Percentiles rank a stretch among this genome's conserved stretches.
phyloP scores from a whole-genome alignment of 352 stramenopile genomes.

The Phytopythium boreale region DNA sequence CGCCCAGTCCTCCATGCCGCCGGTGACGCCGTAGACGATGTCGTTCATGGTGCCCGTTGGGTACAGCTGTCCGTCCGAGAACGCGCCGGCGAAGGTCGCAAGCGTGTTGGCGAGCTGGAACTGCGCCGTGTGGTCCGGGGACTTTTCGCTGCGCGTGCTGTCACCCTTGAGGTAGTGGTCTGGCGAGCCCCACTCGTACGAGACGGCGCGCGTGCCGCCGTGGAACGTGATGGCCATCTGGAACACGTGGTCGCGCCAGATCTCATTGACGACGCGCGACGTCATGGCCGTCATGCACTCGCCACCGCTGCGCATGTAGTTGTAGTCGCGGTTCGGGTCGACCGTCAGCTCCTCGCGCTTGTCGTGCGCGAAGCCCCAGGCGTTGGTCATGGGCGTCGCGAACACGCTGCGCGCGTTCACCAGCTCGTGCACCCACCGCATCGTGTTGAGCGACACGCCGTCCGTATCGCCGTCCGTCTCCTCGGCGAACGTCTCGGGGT shows the following conservation, averaged over 20 bases:
- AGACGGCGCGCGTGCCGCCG: conserved; percentile 95
- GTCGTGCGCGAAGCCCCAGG: conserved; percentile 89
- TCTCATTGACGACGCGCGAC: conserved; percentile 94
- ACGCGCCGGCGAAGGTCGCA: conserved; percentile 65
- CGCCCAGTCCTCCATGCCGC: conserved; percentile 98
- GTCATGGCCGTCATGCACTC: conserved; percentile 96
- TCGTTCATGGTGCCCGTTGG: conserved; percentile 93
- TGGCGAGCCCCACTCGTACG: conserved; percentile 97
- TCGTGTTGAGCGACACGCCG: conserved; percentile 41
- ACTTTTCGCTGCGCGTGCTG: conserved; percentile 63
- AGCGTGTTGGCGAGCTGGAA: conserved; percentile 58
- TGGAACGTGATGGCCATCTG: conserved; percentile 98
- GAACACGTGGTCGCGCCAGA: conserved; percentile 97
- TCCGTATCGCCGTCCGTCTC: conserved; percentile 6
- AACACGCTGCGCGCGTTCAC: conserved; percentile 86
- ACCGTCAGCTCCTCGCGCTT: conserved; percentile 80
- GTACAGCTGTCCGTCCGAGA: conserved; percentile 72
- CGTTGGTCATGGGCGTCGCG: conserved; percentile 93
- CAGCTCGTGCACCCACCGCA: conserved; percentile 69
- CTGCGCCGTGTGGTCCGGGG: conserved; percentile 75
- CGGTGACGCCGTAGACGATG: conserved; percentile 95
- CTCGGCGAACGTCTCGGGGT: not conserved
- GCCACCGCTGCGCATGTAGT: conserved; percentile 86
- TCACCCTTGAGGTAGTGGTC: conserved; percentile 75
- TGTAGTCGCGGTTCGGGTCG: conserved; percentile 99